Conservation (phyloP, 1,284 basidiomycete genomes). For the Moesziomyces parantarcticus region DNA sequence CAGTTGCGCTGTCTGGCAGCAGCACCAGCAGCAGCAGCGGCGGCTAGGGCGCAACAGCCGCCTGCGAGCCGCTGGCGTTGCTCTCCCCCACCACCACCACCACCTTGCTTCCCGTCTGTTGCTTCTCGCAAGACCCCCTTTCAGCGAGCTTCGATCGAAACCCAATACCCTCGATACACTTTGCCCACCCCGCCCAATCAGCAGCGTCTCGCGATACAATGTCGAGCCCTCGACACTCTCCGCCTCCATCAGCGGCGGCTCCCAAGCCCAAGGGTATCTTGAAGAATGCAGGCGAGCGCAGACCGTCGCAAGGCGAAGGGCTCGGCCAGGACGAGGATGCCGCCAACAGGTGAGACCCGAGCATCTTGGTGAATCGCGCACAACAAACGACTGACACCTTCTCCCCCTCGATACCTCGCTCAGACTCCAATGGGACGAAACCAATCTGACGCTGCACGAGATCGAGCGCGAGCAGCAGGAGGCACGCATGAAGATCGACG, state of each 20-base stretch:
- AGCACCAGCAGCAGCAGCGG: too few species aligned
- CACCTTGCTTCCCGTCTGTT: too few species aligned
- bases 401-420: too few species aligned
- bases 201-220: constrained; percentile 9
- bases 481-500: constrained; percentile 67
- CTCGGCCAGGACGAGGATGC: constrained; percentile 29
- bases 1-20: too few species aligned
- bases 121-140: too few species aligned
- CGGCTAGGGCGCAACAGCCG: too few species aligned
- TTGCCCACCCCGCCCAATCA: too few species aligned
- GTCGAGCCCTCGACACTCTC: constrained; percentile 57
- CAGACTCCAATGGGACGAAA: constrained; percentile 65
- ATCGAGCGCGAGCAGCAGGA: constrained; percentile 60
- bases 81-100: too few species aligned
- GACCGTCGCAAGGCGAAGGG: constrained; percentile 32
- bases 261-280: constrained; percentile 65
- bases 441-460: constrained; percentile 64
- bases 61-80: too few species aligned
- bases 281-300: constrained; percentile 56
- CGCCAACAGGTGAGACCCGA: constrained; percentile 20
- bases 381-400: neutral
- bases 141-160: too few species aligned
- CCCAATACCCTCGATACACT: too few species aligned
- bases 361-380: too few species aligned
- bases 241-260: constrained; percentile 60